Percentiles rank a stretch among this genome's conserved stretches.
Evolutionary conservation across 2,329 filamentous ascomycete species (phyloP).

Genomic region (Alternaria postmessia): DNA sequence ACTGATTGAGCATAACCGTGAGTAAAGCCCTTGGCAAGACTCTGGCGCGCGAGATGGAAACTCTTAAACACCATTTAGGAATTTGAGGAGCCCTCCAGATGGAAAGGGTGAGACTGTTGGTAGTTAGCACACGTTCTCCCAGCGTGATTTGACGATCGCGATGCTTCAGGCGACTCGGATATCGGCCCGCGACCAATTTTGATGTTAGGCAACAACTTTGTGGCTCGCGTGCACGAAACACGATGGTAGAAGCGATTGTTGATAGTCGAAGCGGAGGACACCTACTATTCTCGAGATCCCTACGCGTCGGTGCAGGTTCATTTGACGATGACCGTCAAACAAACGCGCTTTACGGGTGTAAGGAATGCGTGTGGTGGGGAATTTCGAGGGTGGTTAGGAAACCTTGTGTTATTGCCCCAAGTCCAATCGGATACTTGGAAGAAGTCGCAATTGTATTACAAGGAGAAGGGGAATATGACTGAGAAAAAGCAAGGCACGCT

Average conservation of each 20-base stretch:
- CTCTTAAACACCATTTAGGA: conserved; percentile 89
- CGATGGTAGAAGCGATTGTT: conserved; percentile 10
- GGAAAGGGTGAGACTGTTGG: conserved; percentile 57
- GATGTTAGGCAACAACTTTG: conserved; percentile 29
- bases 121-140: conserved; percentile 25
- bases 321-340: conserved; percentile 94
- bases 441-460: conserved; percentile 16
- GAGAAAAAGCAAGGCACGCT: conserved; percentile 27
- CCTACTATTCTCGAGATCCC: conserved; percentile 69
- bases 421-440: conserved; percentile 15
- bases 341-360: conserved; percentile 73
- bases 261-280: conserved; percentile 21
- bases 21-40: conserved; percentile 94
- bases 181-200: conserved; percentile 16
- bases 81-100: conserved; percentile 69
- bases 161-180: conserved; percentile 23
- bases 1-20: conserved; percentile 98
- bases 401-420: conserved; percentile 21
- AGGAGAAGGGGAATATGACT: conserved; percentile 15
- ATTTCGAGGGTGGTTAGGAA: conserved; percentile 24
- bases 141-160: conserved; percentile 24
- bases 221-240: conserved; percentile 21
- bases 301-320: conserved; percentile 88
- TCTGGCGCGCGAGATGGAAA: conserved; percentile 90
- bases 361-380: conserved; percentile 22